These are phyloP conservation scores for Leccinum incarnatum DNA, from an alignment of 768 basidiomycete genomes.

Conservation along the genomic window DNA sequence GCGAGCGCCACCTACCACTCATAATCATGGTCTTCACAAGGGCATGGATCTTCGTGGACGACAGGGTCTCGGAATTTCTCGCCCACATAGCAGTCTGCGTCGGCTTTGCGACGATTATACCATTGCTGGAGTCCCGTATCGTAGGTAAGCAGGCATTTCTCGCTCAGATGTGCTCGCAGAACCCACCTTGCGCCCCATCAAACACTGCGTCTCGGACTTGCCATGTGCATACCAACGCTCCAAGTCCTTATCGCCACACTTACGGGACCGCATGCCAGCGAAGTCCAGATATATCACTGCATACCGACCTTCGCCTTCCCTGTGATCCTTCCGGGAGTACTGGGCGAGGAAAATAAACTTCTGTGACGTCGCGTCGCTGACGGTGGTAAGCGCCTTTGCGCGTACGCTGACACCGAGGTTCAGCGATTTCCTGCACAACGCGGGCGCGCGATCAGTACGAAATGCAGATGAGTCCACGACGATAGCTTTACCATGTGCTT, in stretches of 20 bases:
- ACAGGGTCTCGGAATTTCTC: constrained; percentile 88
- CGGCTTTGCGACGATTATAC: constrained; percentile 80
- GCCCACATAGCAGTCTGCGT: constrained; percentile 87
- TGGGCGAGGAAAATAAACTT: constrained; percentile 91
- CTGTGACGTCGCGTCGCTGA: constrained; percentile 86
- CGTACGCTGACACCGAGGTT: constrained; percentile 68
- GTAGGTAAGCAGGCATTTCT: neutral
- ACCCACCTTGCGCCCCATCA: constrained; percentile 91
- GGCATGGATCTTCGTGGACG: constrained; percentile 77
- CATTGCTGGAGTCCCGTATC: constrained; percentile 65
- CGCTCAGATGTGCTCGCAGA: neutral
- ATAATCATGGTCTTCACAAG: constrained; percentile 83
- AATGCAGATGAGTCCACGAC: neutral
- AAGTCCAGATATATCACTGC: constrained; percentile 86
- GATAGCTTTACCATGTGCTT: constrained; percentile 65
- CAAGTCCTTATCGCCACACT: constrained; percentile 72
- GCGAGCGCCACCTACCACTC: constrained; percentile 69
- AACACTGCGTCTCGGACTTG: constrained; percentile 62
- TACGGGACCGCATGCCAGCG: constrained; percentile 55
- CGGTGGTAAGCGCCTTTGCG: constrained; percentile 76
- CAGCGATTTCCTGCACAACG: constrained; percentile 57
- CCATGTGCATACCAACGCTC: constrained; percentile 86
- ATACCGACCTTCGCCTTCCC: constrained; percentile 52
- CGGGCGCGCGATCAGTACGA: neutral
- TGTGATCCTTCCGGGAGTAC: constrained; percentile 58